A percentile compares a stretch with the other conserved stretches of the same genome.
Evolutionary conservation across 83 land plant genomes (phyloP).

Genomic region (Diphasiastrum complanatum): DNA sequence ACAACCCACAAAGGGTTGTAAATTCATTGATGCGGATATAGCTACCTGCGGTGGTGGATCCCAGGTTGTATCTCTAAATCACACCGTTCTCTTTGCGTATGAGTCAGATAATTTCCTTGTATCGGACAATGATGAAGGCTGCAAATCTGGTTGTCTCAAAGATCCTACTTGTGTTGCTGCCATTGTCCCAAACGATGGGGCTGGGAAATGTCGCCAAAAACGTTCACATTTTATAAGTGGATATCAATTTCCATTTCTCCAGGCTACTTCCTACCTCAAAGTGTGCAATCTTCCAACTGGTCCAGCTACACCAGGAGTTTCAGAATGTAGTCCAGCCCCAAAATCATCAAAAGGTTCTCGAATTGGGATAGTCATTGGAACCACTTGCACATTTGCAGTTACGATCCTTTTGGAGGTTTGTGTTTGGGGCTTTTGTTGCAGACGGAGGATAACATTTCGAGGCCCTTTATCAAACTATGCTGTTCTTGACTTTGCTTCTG

Average conservation of each 20-base stretch:
- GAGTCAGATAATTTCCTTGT: constrained; percentile 34
- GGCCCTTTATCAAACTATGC: neutral
- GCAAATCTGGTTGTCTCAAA: constrained; percentile 26
- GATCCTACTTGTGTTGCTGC: constrained; percentile 39
- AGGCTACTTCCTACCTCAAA: constrained; percentile 39
- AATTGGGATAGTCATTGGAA: neutral
- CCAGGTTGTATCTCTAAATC: constrained; percentile 20
- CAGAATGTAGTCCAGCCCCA: too few relatives aligned
- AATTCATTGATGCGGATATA: too few relatives aligned
- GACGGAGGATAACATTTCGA: neutral
- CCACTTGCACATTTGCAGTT: neutral
- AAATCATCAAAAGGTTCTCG: neutral
- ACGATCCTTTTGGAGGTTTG: neutral
- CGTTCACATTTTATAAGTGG: constrained; percentile 38
- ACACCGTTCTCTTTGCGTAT: constrained; percentile 40
- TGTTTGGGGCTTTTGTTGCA: neutral
- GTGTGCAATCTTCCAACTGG: constrained; percentile 44
- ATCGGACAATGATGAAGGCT: constrained; percentile 16
- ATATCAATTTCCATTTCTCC: constrained; percentile 24
- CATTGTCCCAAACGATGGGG: constrained; percentile 38
- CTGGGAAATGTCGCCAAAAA: constrained; percentile 19
- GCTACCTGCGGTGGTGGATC: constrained; percentile 23
- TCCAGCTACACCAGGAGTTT: too few relatives aligned
- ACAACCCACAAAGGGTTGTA: constrained; percentile 4
- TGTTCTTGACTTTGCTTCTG: constrained; percentile 9